Evolutionary conservation across 2,329 filamentous ascomycete species (phyloP).

Genomic region (Penicillium verrucosum): DNA sequence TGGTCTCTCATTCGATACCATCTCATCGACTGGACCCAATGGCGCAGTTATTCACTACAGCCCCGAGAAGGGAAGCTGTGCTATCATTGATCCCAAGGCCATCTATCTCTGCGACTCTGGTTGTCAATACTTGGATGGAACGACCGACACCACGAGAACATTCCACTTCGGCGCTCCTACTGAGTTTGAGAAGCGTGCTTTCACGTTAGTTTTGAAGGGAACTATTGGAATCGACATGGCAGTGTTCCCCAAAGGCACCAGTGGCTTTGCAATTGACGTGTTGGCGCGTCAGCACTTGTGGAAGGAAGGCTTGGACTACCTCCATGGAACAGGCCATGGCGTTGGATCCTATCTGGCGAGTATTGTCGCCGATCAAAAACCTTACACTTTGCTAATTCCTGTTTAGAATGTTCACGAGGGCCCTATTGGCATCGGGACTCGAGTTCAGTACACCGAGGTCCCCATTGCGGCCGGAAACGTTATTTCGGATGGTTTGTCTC

Average conservation of each 20-base stretch:
- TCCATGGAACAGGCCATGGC: slow-evolving; percentile 93
- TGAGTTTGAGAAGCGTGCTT: slow-evolving; percentile 78
- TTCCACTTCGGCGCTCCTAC: slow-evolving; percentile 86
- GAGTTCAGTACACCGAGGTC: slow-evolving; percentile 88
- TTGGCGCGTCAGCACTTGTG: slow-evolving; percentile 89
- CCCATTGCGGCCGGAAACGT: slow-evolving; percentile 89
- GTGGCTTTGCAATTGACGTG: slow-evolving; percentile 83
- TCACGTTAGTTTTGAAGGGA: slow-evolving; percentile 92
- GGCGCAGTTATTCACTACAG: slow-evolving; percentile 96
- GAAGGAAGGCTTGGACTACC: slow-evolving; percentile 89
- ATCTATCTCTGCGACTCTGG: slow-evolving; percentile 97
- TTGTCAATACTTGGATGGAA: slow-evolving; percentile 93
- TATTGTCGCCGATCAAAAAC: neutral
- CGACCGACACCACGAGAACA: slow-evolving; percentile 91
- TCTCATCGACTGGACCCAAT: slow-evolving; percentile 89
- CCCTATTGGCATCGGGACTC: slow-evolving; percentile 90
- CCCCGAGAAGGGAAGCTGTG: slow-evolving; percentile 77
- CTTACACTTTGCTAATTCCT: slow-evolving; percentile 15
- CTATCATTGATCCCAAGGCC: slow-evolving; percentile 75
- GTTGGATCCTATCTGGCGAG: slow-evolving; percentile 77
- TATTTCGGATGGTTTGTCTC: slow-evolving; percentile 66
- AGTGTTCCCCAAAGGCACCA: slow-evolving; percentile 92
- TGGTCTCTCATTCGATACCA: slow-evolving; percentile 90
- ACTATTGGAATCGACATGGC: slow-evolving; percentile 83
- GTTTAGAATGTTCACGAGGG: slow-evolving; percentile 88